These are phyloP conservation scores for Paratinospora sagittata DNA, from an alignment of 164 flowering plant species.

Conservation along the genomic window DNA sequence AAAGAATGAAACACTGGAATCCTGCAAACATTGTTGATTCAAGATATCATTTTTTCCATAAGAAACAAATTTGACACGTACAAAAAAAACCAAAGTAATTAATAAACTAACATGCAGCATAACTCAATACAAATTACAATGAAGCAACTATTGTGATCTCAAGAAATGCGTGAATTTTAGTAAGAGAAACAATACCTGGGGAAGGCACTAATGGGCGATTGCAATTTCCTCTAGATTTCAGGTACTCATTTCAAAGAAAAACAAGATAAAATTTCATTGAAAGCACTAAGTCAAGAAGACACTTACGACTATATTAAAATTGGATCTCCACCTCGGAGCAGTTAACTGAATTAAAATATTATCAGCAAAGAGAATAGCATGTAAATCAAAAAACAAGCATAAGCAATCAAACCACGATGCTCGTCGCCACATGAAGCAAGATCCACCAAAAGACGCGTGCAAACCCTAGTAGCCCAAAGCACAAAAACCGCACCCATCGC, in stretches of 20 bases:
- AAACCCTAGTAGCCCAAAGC: conserved; percentile 72
- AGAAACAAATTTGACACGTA: not conserved
- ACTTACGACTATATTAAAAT: not conserved
- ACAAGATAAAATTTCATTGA: not conserved
- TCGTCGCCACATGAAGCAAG: conserved; percentile 74
- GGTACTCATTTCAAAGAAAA: too few species aligned
- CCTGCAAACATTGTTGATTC: not conserved
- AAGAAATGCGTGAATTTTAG: too few species aligned
- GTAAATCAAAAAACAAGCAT: conserved; percentile 82
- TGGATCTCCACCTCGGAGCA: not conserved
- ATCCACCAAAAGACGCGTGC: conserved; percentile 60
- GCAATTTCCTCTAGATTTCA: too few species aligned
- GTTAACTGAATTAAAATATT: conserved; percentile 35
- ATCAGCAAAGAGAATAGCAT: conserved; percentile 70
- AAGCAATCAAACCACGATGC: conserved; percentile 74
- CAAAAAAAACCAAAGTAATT: not conserved
- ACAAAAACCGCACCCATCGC: conserved; percentile 50
- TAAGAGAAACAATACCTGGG: too few species aligned
- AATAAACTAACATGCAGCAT: not conserved
- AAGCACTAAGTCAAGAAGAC: not conserved
- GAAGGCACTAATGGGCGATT: too few species aligned
- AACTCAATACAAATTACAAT: not conserved
- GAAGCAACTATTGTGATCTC: not conserved
- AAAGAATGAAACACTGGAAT: too few species aligned
- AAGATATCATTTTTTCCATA: not conserved